These are phyloP conservation scores for Pythium apleroticum DNA, from an alignment of 352 stramenopile species.

Conservation along the genomic window DNA sequence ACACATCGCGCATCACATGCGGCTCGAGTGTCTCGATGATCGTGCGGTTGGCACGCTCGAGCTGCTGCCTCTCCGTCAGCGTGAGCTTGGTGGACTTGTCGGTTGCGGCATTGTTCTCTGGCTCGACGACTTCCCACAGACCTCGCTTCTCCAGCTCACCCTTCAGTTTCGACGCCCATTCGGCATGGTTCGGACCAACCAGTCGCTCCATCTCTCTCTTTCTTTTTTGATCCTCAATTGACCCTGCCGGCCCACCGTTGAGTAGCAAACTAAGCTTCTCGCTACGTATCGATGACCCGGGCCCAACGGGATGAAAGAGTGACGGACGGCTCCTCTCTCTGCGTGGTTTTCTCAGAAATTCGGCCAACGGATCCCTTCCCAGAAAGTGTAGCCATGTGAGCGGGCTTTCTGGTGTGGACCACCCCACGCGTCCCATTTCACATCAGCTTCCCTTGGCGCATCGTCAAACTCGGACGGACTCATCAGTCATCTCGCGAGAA, in stretches of 20 bases:
- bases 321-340: not conserved
- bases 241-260: not conserved
- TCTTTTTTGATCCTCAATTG: not conserved
- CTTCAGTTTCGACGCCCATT: constrained; percentile 10
- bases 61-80: not conserved
- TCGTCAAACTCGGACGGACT: not conserved
- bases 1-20: constrained; percentile 25
- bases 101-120: not conserved
- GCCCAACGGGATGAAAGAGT: not conserved
- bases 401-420: not conserved
- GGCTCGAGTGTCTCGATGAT: constrained; percentile 26
- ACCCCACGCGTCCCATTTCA: constrained; percentile 2
- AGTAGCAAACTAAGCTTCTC: not conserved
- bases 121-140: constrained; percentile 13
- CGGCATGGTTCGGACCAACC: constrained; percentile 14
- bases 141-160: constrained; percentile 9
- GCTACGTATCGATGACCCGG: not conserved
- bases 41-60: constrained; percentile 4
- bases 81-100: not conserved
- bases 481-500: not conserved
- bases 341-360: constrained; percentile 5
- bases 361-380: constrained; percentile 1
- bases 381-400: not conserved
- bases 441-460: not conserved
- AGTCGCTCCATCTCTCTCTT: constrained; percentile 11